Evolutionary conservation across 2,329 filamentous ascomycete species (phyloP), one percentile per base, ranked within the genome.

Genomic region (Chaetothyriales sp.): DNA sequence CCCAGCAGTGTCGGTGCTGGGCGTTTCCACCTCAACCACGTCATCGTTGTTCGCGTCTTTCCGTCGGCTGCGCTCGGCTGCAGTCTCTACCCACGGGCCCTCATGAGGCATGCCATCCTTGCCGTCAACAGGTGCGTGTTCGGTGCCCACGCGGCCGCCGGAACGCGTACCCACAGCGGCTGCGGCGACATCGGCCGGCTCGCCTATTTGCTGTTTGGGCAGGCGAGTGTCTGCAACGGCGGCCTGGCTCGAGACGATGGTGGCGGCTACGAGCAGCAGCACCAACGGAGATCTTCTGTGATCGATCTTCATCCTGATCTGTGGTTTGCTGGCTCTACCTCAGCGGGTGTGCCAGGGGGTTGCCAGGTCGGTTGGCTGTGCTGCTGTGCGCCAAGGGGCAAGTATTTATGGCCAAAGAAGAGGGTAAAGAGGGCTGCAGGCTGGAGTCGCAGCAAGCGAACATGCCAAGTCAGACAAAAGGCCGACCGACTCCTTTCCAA

Each of bases 71-170:
- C 71, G 64, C 26, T 73, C 70, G 20, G 70, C 70, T 43, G 59
- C 67, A 5, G 70, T 73, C 56, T 74, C 72, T 45, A 74, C 70
- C 62, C 78, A 81, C 1, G 92, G 92, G 1, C 92, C 92, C 18
- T 83, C 79, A 64, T 95, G 90, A 46, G 92, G 92, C 70, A 89
- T 92, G 46, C 92, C 92, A 69, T 96, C 92, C 61, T 84, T 83
- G 45, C 89, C 89, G 65, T 96, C 92, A 18, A 95, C 83, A 0
- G 90, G 90, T 51, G 85, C 86, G 70, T 92, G 83, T 65, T 88
- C 88, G 48, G 80, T 81, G 49, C 78, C 79, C 57, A 72, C 69
- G 1, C 61, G 63, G 52, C 57, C 57, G 52, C 57, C 57, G 43
- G 61, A 57, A 46, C 25, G 32, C 12, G 45, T 49, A n/a, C 49